Base-by-base conservation (phyloP, 345 rosid genomes). In the Raphanus sativus region DNA sequence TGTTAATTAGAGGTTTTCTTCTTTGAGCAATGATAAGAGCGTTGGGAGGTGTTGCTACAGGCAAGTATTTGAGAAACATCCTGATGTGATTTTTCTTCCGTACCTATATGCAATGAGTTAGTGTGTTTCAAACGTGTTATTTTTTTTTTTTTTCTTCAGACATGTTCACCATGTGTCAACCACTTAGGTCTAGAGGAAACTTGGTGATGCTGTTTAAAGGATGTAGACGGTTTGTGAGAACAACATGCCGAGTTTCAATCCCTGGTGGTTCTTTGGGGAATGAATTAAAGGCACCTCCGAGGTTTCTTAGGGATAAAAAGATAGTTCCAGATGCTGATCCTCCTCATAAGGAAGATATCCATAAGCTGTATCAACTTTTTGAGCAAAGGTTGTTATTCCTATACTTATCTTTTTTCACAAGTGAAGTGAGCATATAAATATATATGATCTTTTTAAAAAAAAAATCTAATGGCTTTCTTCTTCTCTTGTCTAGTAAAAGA, bases 291-390 rank as follows among this genome's bases (percentile, higher is more conserved):
- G 73, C 66, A 7, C 85, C 87, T 60, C 75, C 83, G 7, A 82
- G 52, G 2, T 73, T 63, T 69, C 74, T 78, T 29, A 90, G 82
- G 81, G 89, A 88, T 65, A 88, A 70, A 88, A 90, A 85, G 70
- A 71, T 85, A 10, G 87, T 88, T 76, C 97, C 98, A 48, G 84
- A 92, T 82, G 85, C 98, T 8, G 92, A 88, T 66, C 96, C 97
- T 85, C 97, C 98, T 1, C 74, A 75, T 38, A 52, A 29, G 58
- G 83, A 83, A 64, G 95, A 94, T 67, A 78, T 90, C 67, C 74
- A 86, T 25, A 81, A 74, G 65, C 77, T 94, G 84, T 81, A 79
- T 83, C 91, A 82, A 21, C 80, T 94, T 75, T 75, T 94, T 63
- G 88, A 89, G 75, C 87, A 81, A 74, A 91, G 97, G 98, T 28